Evolutionary conservation across 176 grass and related monocot species (phyloP).

Genomic region (Saccharum spontaneum): DNA sequence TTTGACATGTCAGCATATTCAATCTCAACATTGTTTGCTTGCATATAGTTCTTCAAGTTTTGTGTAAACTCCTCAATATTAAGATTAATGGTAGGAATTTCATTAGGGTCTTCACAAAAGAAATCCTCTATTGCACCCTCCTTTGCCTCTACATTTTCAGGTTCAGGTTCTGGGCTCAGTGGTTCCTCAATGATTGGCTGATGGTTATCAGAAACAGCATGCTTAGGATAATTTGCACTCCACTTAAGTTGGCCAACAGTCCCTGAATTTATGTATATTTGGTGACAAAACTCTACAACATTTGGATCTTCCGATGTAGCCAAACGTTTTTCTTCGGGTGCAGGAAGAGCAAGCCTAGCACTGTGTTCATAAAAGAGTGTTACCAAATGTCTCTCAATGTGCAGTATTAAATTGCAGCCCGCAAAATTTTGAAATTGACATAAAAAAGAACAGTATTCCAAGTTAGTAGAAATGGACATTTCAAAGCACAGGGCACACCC

Average conservation of each 20-base stretch:
- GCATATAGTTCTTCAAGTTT: constrained; percentile 77
- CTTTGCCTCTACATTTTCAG: constrained; percentile 44
- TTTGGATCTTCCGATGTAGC: constrained; percentile 22
- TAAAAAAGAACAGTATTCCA: not conserved
- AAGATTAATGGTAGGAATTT: constrained; percentile 82
- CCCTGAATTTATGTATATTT: constrained; percentile 14
- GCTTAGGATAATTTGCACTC: constrained; percentile 23
- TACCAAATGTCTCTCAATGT: constrained; percentile 10
- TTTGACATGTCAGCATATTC: constrained; percentile 71
- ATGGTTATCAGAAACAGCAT: constrained; percentile 22
- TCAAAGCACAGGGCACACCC: too few species aligned
- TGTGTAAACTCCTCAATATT: constrained; percentile 78
- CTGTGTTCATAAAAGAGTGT: constrained; percentile 49
- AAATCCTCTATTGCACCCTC: constrained; percentile 73
- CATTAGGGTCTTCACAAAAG: constrained; percentile 69
- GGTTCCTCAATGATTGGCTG: constrained; percentile 93
- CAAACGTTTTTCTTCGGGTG: constrained; percentile 62
- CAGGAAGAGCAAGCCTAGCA: constrained; percentile 80
- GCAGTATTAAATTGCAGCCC: not conserved
- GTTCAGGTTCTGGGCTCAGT: constrained; percentile 67
- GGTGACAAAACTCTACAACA: constrained; percentile 19
- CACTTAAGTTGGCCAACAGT: constrained; percentile 42
- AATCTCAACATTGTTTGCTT: constrained; percentile 68
- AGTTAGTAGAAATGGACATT: constrained; percentile 9
- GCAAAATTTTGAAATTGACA: not conserved